Evolutionary conservation across 139 green algal species (phyloP), one percentile per base, ranked within the genome.

Genomic region (Picochlorum sp.): DNA sequence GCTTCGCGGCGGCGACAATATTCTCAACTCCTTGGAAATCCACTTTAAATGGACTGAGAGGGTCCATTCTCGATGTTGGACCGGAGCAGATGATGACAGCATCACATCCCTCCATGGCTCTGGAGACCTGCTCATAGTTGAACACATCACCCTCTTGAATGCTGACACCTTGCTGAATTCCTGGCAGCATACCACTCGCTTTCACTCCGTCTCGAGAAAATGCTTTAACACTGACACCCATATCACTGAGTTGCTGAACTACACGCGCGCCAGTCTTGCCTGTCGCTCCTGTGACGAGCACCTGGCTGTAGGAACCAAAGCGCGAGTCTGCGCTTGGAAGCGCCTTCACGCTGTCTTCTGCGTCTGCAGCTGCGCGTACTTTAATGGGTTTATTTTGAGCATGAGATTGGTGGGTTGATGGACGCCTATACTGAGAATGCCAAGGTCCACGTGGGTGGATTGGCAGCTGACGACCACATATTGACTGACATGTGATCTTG

Each of bases 11-110:
- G 0, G 81, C 81, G 6, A 94, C 65, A 18, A 94, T 68, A 73
- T 92, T 94, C 20, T 81, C 54, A 2, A 71, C 90, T 20, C 86
- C 86, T 72, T 90, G 69, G 30, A 71, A 85, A 57, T 85, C 80
- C 0, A 91, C 77, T 21, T 77, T 86, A 75, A 86, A 94, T 45
- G 86, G 83, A 0, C 81, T 83, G 6, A 92, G 63, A 0, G 87
- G 86, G 62, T 94, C 76, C 1, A 65, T 45, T 6, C 64, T 58
- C 60, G 84, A 68, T 34, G 54, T 72, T 16, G 86, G 69, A 26
- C 80, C 85, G 2, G 81, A 90, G n/a, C 75, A 74, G 24, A 75
- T 76, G n/a, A 95, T 68, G 16, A 95, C 24, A 2, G 74, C 75
- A 23, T 78, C 76, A 51, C 72, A 77, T 44, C 70, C 77, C 7